These are phyloP conservation scores for Chlorella sp. DNA, from an alignment of 139 green algal species.

Conservation along the genomic window DNA sequence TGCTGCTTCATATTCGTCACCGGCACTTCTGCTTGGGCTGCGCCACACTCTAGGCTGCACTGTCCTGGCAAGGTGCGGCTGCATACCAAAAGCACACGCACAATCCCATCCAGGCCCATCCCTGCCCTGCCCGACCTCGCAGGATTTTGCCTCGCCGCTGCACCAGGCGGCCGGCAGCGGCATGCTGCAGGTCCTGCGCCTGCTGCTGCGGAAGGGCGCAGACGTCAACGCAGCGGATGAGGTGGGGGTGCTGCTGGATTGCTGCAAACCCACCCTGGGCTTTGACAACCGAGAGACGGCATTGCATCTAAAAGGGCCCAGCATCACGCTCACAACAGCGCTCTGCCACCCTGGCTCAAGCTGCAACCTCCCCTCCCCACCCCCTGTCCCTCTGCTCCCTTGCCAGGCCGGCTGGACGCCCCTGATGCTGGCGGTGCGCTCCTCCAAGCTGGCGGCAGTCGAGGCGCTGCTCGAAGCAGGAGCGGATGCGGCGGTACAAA, in stretches of 20 bases:
- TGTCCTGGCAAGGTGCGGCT: background rate
- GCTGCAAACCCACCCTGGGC: too few species aligned
- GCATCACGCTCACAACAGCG: too few species aligned
- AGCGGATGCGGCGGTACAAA: constrained; percentile 40
- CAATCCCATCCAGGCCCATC: background rate
- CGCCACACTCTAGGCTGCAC: too few species aligned
- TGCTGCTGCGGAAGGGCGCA: constrained; percentile 52
- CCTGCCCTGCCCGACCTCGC: background rate
- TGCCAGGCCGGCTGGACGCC: constrained; percentile 61
- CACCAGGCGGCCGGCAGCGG: constrained; percentile 48
- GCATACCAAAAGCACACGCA: too few species aligned
- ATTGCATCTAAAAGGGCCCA: too few species aligned
- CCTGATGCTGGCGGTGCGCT: constrained; percentile 66
- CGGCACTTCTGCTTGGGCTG: too few species aligned
- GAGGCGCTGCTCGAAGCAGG: constrained; percentile 56
- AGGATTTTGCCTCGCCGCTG: constrained; percentile 65
- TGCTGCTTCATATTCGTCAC: too few species aligned
- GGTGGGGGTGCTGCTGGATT: too few species aligned
- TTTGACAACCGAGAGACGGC: too few species aligned
- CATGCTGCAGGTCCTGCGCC: constrained; percentile 36
- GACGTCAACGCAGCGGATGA: constrained; percentile 31
- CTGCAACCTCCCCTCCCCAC: too few species aligned
- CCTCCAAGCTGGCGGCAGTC: constrained; percentile 51
- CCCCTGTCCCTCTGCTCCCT: too few species aligned
- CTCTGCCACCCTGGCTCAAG: too few species aligned